Evolutionary conservation across 371 early-diverging fungal genomes (phyloP).

Genomic region (Mucor sp.): DNA sequence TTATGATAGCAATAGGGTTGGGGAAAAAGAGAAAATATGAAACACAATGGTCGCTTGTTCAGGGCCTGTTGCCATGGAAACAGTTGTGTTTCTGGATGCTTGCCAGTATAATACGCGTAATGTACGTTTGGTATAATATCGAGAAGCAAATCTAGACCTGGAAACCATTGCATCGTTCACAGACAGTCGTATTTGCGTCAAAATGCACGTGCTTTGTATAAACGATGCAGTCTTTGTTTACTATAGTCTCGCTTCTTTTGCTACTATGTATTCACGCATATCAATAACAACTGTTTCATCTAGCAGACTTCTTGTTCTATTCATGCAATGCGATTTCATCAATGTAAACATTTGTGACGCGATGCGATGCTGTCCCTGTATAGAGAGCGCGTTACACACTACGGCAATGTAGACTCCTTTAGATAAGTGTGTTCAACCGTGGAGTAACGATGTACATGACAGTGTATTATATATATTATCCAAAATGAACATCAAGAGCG

Average conservation of each 20-base stretch:
- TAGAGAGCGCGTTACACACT: neutral
- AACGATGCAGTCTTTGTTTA: neutral
- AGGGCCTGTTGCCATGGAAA: neutral
- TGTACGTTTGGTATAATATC: neutral
- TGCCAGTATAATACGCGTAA: neutral
- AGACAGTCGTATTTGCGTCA: neutral
- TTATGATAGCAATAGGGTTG: neutral
- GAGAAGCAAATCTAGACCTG: neutral
- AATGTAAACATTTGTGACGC: neutral
- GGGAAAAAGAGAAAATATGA: neutral
- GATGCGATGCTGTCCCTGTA: neutral
- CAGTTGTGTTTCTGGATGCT: neutral
- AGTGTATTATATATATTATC: neutral
- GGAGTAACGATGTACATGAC: neutral
- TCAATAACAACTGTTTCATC: neutral
- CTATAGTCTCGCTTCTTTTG: neutral
- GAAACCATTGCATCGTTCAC: neutral
- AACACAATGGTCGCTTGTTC: neutral
- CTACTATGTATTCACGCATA: neutral
- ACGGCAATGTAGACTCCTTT: neutral
- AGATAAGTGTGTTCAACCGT: neutral
- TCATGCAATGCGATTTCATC: neutral
- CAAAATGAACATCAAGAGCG: neutral
- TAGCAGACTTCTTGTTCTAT: neutral
- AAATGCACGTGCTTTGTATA: neutral